Base-by-base conservation (phyloP, 129 eudicot species). In the Smallanthus sonchifolius region DNA sequence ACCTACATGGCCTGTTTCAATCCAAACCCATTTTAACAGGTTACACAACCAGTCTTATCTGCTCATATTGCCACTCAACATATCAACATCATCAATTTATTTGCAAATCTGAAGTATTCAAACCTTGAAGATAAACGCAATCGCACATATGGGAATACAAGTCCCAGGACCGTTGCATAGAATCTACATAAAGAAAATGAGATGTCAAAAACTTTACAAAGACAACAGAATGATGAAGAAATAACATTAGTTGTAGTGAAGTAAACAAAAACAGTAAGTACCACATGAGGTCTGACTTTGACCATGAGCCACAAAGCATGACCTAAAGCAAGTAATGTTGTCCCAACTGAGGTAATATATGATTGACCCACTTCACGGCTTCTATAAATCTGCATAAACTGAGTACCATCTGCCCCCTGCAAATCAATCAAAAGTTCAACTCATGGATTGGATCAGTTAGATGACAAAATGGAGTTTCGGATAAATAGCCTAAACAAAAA, bases 301-400 rank as follows among this genome's bases (percentile, higher is more conserved):
- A 86, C 79, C 91, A 86, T 88, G 66, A 91, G 82, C 92, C 87
- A 84, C 63, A 91, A 36, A 39, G 91, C 97, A 77, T 89, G 93
- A 49, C 84, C 87, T 55, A 92, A 75, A 75, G 93, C 97, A 77
- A 81, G 5, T 13, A 92, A 84, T 43, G 97, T 89, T 55, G 97
- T 87, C 49, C 80, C 93, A 39, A 87, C 65, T 28, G 97, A 92
- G 40, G 96, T 92, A 77, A 89, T 16, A 69, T 89, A 92, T 0
- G 93, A 92, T 63, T 87, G 97, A 70, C 96, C 97, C 51, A 89
- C 96, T 84, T 92, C 96, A 47, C 96, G 87, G 36, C 96, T 92
- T 75, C 97, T 80, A 65, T 92, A 88, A 47, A 89, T 85, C 79
- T 88, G 92, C 89, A 86, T 83, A 72, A 75, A 92, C 37, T 85